Evolutionary conservation across 179 eudicot species (phyloP).

Genomic region (Carnegiea gigantea): DNA sequence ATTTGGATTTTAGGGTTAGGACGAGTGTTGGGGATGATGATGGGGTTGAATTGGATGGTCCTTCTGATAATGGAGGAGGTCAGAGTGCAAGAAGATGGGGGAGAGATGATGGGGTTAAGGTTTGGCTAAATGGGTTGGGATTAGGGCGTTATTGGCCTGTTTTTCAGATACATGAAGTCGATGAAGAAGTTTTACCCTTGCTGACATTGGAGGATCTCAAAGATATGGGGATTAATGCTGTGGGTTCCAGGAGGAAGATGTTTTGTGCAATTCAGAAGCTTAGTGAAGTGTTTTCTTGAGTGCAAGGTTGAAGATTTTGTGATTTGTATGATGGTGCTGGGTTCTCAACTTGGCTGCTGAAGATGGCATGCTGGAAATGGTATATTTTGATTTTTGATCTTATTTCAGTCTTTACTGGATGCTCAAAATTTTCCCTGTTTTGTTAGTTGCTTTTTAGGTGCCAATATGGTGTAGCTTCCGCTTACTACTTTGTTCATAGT

Average conservation of each 20-base stretch:
- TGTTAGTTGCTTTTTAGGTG: neutral
- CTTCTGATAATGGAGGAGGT: constrained; percentile 13
- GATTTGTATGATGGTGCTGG: neutral
- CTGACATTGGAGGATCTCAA: constrained; percentile 71
- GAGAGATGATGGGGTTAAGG: constrained; percentile 44
- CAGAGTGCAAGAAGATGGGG: constrained; percentile 20
- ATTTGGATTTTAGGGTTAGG: constrained; percentile 21
- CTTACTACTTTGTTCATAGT: constrained; percentile 18
- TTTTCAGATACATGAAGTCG: constrained; percentile 71
- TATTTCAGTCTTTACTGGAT: neutral
- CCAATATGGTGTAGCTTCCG: constrained; percentile 12
- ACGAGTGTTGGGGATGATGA: neutral
- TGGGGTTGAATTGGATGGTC: constrained; percentile 17
- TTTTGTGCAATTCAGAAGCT: constrained; percentile 33
- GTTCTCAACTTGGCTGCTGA: constrained; percentile 15
- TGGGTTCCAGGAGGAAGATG: constrained; percentile 35
- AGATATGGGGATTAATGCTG: constrained; percentile 67
- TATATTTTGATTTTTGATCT: constrained; percentile 17
- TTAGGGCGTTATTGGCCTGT: constrained; percentile 50
- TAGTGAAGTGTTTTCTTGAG: constrained; percentile 22
- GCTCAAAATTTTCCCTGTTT: constrained; percentile 11
- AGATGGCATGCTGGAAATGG: constrained; percentile 22
- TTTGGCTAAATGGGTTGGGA: constrained; percentile 58
- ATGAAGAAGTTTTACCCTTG: constrained; percentile 60
- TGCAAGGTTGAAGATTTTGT: neutral